A percentile compares a stretch with the other conserved stretches of the same genome.
Conservation (phyloP, 768 basidiomycete genomes). For the Boletus reticuloceps region DNA sequence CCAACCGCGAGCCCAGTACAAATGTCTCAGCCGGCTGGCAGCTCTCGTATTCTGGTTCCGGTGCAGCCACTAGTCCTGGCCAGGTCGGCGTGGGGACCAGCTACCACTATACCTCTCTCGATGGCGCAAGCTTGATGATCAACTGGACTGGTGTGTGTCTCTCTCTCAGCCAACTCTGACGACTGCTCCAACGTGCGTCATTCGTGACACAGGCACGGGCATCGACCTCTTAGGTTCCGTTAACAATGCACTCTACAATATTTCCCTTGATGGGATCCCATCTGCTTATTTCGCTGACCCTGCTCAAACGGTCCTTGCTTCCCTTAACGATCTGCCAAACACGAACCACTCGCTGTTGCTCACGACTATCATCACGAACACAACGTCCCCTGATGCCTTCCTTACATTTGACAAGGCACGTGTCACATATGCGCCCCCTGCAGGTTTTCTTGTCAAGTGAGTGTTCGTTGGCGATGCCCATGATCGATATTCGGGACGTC, state of each 20-base stretch:
- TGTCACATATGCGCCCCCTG: conserved; percentile 40
- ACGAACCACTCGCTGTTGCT: conserved; percentile 55
- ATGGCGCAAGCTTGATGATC: conserved; percentile 56
- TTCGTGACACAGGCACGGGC: conserved; percentile 51
- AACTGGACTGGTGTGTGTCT: conserved; percentile 57
- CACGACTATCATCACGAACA: conserved; percentile 40
- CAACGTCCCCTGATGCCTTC: conserved; percentile 33
- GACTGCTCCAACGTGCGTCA: conserved; percentile 4
- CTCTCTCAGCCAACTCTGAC: background rate
- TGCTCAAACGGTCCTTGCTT: conserved; percentile 44
- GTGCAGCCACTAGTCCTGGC: conserved; percentile 42
- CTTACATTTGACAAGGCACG: conserved; percentile 59
- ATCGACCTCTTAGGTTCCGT: conserved; percentile 58
- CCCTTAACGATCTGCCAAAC: conserved; percentile 46
- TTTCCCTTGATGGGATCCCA: conserved; percentile 50
- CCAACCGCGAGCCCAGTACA: conserved; percentile 50
- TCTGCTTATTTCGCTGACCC: conserved; percentile 26
- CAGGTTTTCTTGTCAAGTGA: conserved; percentile 33
- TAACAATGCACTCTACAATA: conserved; percentile 41
- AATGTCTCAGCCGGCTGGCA: conserved; percentile 64
- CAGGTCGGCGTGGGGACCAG: conserved; percentile 53
- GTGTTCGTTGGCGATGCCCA: conserved; percentile 12
- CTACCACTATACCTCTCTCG: conserved; percentile 57
- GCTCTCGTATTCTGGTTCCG: conserved; percentile 53
- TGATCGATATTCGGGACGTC: conserved; percentile 2